Base-by-base conservation (phyloP, 495 filamentous ascomycete genomes). In the Xylaria longipes region DNA sequence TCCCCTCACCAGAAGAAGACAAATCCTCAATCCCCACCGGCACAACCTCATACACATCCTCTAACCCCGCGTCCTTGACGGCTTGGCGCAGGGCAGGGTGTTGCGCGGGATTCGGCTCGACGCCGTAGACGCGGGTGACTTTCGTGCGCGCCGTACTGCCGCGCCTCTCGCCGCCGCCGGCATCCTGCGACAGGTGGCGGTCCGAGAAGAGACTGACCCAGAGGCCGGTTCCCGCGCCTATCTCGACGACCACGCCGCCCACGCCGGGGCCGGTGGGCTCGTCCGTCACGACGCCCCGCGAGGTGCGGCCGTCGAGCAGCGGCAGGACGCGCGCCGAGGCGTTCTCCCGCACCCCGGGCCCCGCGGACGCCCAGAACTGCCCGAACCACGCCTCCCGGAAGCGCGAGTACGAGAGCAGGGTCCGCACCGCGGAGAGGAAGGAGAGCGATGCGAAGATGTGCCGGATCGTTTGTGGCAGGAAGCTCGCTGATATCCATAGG, bases 21-120 rank as follows among this genome's bases (percentile, higher is more conserved):
- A 85, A 65, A 25, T 89, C 84, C 70, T 90, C 87, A 20, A 89
- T 87, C 6, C 90, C 89, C 7, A 87, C 85, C 5, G 86, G 86
- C 5, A 93, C 81, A 48, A 94, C 85, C 75, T 85, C 84, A 79
- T 94, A 95, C 17, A 86, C 83, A n/a, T 83, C 85, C 1, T 82
- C 76, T 14, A 94, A 77, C 0, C 87, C 88, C 2, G 87, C 83
- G 1, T 79, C 73, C 8, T 72, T 72, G 27, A 91, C 82, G 22
- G 82, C 83, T 0, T 70, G 68, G 4, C 81, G 81, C 41, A 95
- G 80, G 15, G 72, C 74, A 1, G 57, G 71, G 77, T 93, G 91
- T 0, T 91, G 83, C 0, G 79, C 79, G 0, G 45, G 4, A 75
- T 91, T 92, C 3, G 91, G 91, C 80, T 94, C 91, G 1, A 92